phyloP scores from a whole-genome alignment of 1,139 yeast species.

The Cylindricascospora bacillispora region DNA sequence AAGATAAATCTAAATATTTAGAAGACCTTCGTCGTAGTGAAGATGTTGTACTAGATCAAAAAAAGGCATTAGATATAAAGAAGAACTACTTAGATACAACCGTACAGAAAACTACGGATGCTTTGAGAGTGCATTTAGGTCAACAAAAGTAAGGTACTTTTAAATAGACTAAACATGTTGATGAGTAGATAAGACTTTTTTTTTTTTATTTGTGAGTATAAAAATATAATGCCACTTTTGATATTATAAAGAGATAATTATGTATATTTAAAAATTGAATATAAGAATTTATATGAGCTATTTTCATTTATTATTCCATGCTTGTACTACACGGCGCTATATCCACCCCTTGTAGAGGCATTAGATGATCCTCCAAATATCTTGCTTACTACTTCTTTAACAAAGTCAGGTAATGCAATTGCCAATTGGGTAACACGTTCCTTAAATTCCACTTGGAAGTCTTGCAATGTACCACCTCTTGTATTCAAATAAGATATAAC shows the following conservation, averaged over 20 bases:
- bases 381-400: constrained; percentile 55
- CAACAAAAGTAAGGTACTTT: no score
- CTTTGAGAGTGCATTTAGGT: constrained; percentile 41
- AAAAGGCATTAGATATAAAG: constrained; percentile 53
- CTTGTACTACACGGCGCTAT: constrained; percentile 60
- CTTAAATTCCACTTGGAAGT: constrained; percentile 53
- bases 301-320: neutral
- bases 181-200: no score
- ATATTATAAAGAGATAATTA: no score
- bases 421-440: constrained; percentile 51
- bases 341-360: constrained; percentile 56
- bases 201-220: no score
- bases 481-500: constrained; percentile 64
- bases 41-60: constrained; percentile 41
- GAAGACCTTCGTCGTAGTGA: constrained; percentile 40
- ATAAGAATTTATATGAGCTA: no score
- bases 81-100: constrained; percentile 64
- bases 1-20: constrained; percentile 35
- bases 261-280: no score
- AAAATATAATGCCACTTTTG: no score
- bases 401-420: constrained; percentile 57
- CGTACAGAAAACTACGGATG: constrained; percentile 56
- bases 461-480: constrained; percentile 32
- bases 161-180: no score
- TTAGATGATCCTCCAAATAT: constrained; percentile 43